Conservation (phyloP, 306 rosid species). For the Hippophae rhamnoides region DNA sequence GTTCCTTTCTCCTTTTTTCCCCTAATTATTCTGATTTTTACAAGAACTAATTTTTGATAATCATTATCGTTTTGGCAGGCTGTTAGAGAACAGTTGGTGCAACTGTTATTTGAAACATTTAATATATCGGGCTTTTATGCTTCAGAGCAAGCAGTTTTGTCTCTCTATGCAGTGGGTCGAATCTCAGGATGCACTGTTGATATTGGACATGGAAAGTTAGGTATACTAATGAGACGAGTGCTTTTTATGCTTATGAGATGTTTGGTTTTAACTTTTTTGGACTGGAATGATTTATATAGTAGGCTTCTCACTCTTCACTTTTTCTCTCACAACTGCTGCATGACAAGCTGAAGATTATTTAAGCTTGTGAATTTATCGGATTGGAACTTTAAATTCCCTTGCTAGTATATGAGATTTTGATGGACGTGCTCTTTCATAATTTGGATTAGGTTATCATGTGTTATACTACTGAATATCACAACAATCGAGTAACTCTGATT, state of each 20-base stretch:
- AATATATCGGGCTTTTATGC: conserved; percentile 98
- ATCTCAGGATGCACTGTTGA: conserved; percentile 96
- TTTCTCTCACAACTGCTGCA: no score
- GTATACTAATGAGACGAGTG: conserved; percentile 27
- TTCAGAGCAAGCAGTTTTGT: conserved; percentile 91
- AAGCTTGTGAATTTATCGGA: no score
- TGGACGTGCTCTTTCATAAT: no score
- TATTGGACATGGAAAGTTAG: conserved; percentile 97
- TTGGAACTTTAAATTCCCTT: no score
- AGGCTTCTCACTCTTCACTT: no score
- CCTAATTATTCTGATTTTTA: neutral
- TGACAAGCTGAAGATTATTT: no score
- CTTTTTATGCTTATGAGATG: neutral
- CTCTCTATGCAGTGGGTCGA: conserved; percentile 91
- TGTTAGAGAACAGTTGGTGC: conserved; percentile 92
- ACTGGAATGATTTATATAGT: no score
- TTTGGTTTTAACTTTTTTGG: neutral
- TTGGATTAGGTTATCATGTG: no score
- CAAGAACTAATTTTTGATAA: conserved; percentile 5
- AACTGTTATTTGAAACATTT: conserved; percentile 97
- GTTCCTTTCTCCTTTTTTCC: neutral
- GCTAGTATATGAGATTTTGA: no score
- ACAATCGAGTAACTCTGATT: no score
- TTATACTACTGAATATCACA: no score
- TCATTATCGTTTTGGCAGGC: conserved; percentile 38